phyloP scores from a whole-genome alignment of 2,329 filamentous ascomycete genomes.

The Trichophyton benhamiae region DNA sequence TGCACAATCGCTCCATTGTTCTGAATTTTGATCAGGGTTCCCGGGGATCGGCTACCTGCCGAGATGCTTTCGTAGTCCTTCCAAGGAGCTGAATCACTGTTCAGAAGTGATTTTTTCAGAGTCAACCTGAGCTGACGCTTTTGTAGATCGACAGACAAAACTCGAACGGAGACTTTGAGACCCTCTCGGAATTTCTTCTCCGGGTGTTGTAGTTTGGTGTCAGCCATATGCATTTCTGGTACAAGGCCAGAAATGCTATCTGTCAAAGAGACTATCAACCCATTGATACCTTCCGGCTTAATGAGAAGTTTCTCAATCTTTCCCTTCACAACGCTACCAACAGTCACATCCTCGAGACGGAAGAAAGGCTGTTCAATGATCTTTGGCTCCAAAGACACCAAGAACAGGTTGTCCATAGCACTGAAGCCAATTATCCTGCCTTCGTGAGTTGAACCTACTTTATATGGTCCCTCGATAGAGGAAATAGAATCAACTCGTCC shows the following conservation, averaged over 20 bases:
- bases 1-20: constrained; percentile 74
- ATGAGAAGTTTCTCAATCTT: constrained; percentile 76
- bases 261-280: constrained; percentile 69
- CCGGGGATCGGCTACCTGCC: constrained; percentile 65
- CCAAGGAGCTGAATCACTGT: constrained; percentile 72
- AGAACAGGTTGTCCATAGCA: constrained; percentile 69
- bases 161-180: constrained; percentile 68
- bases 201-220: constrained; percentile 75
- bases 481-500: constrained; percentile 76
- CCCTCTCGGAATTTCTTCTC: constrained; percentile 94
- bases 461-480: constrained; percentile 63
- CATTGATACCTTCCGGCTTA: constrained; percentile 63
- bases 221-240: constrained; percentile 75
- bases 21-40: constrained; percentile 74
- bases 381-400: constrained; percentile 70
- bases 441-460: constrained; percentile 63
- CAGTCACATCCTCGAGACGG: constrained; percentile 74
- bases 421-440: constrained; percentile 81
- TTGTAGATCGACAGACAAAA: constrained; percentile 64
- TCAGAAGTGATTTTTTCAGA: constrained; percentile 86
- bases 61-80: constrained; percentile 61
- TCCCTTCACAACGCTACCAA: constrained; percentile 70
- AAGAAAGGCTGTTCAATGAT: constrained; percentile 80
- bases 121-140: constrained; percentile 76
- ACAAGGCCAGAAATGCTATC: constrained; percentile 85